Percentiles rank a stretch among this genome's conserved stretches.
Conservation (phyloP, 805 yeast species). For the Zygoascus ofunaensis region DNA sequence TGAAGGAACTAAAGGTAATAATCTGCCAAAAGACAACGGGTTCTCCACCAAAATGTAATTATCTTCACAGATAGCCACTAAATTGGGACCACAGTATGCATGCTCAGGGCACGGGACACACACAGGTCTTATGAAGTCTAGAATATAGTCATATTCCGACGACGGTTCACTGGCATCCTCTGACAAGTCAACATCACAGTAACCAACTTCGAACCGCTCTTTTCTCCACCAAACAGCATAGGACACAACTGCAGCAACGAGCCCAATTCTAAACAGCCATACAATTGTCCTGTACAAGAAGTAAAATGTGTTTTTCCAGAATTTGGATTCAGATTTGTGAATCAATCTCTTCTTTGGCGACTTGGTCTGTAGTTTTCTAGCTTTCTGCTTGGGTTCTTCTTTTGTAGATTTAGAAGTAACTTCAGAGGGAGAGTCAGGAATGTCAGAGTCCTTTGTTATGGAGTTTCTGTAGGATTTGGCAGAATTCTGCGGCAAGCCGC, state of each 20-base stretch:
- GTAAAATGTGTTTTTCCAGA: conserved; percentile 2
- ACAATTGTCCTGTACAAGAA: not conserved
- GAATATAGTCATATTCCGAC: conserved; percentile 16
- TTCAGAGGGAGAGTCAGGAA: not conserved
- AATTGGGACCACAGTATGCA: conserved; percentile 58
- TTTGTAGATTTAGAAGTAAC: not conserved
- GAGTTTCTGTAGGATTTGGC: not conserved
- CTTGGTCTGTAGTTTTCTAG: conserved; percentile 1
- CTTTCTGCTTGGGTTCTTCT: conserved; percentile 5
- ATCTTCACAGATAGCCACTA: conserved; percentile 59
- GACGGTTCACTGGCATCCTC: conserved; percentile 26
- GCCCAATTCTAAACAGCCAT: conserved; percentile 28
- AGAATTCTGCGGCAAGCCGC: not conserved
- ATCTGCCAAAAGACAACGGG: conserved; percentile 45
- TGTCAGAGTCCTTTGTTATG: not conserved
- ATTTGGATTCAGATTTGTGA: conserved; percentile 1
- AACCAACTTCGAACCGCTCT: conserved; percentile 55
- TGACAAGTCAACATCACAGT: conserved; percentile 44
- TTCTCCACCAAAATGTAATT: conserved; percentile 49
- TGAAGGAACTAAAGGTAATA: conserved; percentile 50
- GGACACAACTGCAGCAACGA: conserved; percentile 32
- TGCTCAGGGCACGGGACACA: conserved; percentile 78
- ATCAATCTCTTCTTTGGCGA: conserved; percentile 8
- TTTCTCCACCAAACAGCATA: conserved; percentile 55
- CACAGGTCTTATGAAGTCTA: conserved; percentile 44